Conservation (phyloP, 2,329 filamentous ascomycete genomes). For the Colletotrichum sansevieriae region DNA sequence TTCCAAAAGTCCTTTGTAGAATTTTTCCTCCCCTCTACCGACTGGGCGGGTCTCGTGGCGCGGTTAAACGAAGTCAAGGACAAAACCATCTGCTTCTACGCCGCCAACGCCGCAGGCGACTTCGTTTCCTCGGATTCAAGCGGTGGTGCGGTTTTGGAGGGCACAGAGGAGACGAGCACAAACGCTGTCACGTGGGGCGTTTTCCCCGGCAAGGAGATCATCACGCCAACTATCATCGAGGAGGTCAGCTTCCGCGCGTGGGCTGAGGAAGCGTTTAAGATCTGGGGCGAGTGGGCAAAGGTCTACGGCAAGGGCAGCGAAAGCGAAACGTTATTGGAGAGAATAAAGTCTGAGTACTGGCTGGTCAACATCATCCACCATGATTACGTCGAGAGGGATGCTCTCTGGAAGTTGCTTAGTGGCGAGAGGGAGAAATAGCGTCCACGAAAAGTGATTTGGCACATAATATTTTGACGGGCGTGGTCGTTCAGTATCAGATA, state of each 20-base stretch:
- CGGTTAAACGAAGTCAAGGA: conserved; percentile 68
- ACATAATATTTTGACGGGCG: background rate
- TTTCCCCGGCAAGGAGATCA: conserved; percentile 95
- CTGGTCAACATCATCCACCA: conserved; percentile 93
- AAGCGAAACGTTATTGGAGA: conserved; percentile 78
- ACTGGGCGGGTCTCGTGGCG: conserved; percentile 77
- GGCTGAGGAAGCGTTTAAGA: conserved; percentile 95
- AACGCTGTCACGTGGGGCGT: conserved; percentile 98
- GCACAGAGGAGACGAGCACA: conserved; percentile 71
- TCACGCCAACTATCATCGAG: conserved; percentile 96
- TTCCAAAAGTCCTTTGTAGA: conserved; percentile 99
- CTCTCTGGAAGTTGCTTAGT: conserved; percentile 77
- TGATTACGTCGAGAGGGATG: conserved; percentile 78
- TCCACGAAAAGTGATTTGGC: background rate
- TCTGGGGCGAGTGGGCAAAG: conserved; percentile 93
- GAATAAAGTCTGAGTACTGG: conserved; percentile 79
- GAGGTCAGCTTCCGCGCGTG: conserved; percentile 94
- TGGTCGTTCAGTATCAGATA: background rate
- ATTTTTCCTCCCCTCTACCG: conserved; percentile 83
- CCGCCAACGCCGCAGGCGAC: conserved; percentile 81
- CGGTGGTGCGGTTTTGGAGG: conserved; percentile 50
- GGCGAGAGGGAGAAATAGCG: conserved; percentile 46
- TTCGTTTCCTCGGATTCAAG: conserved; percentile 78
- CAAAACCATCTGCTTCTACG: conserved; percentile 84
- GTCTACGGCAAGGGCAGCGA: conserved; percentile 83